Percentiles rank a stretch among this genome's conserved stretches.
These are phyloP conservation scores for Venustampulla echinocandica DNA, from an alignment of 495 filamentous ascomycete genomes.

Conservation along the genomic window DNA sequence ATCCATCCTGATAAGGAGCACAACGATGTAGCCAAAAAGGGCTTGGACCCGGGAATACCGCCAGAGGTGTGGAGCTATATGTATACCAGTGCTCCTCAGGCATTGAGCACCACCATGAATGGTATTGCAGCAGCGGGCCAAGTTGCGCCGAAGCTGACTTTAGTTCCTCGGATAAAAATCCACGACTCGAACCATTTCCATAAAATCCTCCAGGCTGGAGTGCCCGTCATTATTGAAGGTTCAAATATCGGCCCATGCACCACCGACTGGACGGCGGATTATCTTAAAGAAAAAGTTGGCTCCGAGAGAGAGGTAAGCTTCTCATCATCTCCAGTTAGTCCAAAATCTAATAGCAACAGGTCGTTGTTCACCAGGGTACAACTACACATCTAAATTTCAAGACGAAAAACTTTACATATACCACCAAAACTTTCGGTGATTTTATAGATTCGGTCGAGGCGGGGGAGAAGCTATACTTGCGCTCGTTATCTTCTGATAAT, in stretches of 20 bases:
- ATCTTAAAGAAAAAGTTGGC: conserved; percentile 58
- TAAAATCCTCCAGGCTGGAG: conserved; percentile 44
- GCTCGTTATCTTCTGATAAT: conserved; percentile 59
- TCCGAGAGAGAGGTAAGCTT: conserved; percentile 49
- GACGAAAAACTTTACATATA: conserved; percentile 73
- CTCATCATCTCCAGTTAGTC: not conserved
- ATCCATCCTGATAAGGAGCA: not conserved
- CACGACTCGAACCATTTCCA: conserved; percentile 47
- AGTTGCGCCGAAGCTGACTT: not conserved
- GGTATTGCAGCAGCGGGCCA: not conserved
- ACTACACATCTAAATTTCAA: conserved; percentile 68
- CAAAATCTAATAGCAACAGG: conserved; percentile 33
- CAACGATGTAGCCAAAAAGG: no score
- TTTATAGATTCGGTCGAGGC: conserved; percentile 53
- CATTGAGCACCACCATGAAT: not conserved
- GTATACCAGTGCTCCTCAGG: conserved; percentile 5
- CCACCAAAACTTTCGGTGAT: conserved; percentile 55
- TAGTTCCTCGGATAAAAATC: conserved; percentile 24
- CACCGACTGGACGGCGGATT: conserved; percentile 57
- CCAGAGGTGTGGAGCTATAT: conserved; percentile 5
- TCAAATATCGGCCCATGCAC: conserved; percentile 60
- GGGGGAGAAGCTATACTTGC: conserved; percentile 64
- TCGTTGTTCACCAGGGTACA: conserved; percentile 61
- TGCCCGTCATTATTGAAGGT: conserved; percentile 57
- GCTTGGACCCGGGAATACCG: not conserved